Evolutionary conservation across 2,329 filamentous ascomycete genomes (phyloP).

Genomic region (Hawksworthiomyces lignivorus): DNA sequence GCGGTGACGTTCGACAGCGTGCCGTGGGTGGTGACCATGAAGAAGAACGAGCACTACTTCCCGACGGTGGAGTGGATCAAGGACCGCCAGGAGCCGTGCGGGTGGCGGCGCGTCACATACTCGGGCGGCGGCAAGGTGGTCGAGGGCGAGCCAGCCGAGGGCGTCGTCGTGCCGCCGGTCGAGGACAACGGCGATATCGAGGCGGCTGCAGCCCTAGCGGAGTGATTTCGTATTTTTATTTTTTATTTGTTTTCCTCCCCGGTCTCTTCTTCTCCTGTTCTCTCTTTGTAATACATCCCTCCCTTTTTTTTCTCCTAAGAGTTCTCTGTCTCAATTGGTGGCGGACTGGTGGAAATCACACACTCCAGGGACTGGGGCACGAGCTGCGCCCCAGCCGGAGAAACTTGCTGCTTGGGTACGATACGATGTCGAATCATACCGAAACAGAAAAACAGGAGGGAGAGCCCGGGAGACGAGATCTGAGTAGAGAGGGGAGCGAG

Average conservation of each 20-base stretch:
- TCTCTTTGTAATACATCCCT: background rate
- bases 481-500: too few species aligned
- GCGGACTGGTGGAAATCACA: too few species aligned
- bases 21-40: constrained; percentile 99
- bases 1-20: constrained; percentile 99
- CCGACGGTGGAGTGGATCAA: constrained; percentile 64
- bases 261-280: too few species aligned
- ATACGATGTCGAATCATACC: too few species aligned
- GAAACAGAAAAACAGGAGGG: too few species aligned
- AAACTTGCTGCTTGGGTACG: too few species aligned
- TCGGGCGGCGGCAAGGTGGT: constrained; percentile 46
- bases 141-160: constrained; percentile 46
- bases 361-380: too few species aligned
- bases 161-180: constrained; percentile 30
- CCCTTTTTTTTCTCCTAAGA: too few species aligned
- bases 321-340: too few species aligned
- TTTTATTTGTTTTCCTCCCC: too few species aligned
- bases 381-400: too few species aligned
- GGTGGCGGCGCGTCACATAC: constrained; percentile 57
- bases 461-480: too few species aligned
- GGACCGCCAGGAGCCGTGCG: constrained; percentile 48
- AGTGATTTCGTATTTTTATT: background rate
- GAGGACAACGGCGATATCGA: constrained; percentile 31
- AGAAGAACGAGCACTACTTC: constrained; percentile 98
- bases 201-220: background rate